Base-by-base conservation (phyloP, 495 filamentous ascomycete genomes). In the Physcia stellaris region DNA sequence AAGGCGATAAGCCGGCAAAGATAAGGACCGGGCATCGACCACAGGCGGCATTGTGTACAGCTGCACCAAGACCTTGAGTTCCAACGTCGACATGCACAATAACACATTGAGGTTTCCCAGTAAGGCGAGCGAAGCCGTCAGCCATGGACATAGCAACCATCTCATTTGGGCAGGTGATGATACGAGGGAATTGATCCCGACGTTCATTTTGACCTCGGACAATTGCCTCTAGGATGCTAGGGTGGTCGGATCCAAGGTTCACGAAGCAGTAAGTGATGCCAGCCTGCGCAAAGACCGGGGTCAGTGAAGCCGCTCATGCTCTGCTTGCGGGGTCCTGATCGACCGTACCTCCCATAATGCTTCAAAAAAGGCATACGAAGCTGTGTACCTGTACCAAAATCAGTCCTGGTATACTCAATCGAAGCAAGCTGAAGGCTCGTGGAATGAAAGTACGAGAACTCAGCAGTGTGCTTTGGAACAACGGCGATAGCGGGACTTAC, bases 141-240 rank as follows among this genome's bases (percentile, higher is more conserved):
- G 88, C 88, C 81, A 93, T 93, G 34, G 87, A 94, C 44, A 96
- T 75, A 34, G 88, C 88, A 4, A 96, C 88, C 88, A 95, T 96
- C 83, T 93, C 86, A 50, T 94, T 93, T 2, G 86, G 87, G 55
- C 87, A 94, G 33, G 87, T 96, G 49, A 96, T 82, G 37, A 94
- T 85, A 26, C 64, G 74, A 19, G 87, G 88, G 48, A 94, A 94
- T 37, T 70, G 64, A 30, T 70, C 75, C 33, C 54, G 58, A 43
- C 68, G 70, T 51, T 76, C 71, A 40, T 66, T 70, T 35, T 86
- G 76, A 12, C 83, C 88, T 58, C 86, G 88, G 40, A 92, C 82
- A 63, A 96, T 94, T n/a, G 86, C 86, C 62, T 96, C 88, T 42
- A 95, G 75, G 50, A 96, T 93, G 43, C 71, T 79, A 9, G 86